A percentile compares a stretch with the other conserved stretches of the same genome.
These are phyloP conservation scores for Alternaria conjuncta DNA, from an alignment of 2,329 filamentous ascomycete species.

Conservation along the genomic window DNA sequence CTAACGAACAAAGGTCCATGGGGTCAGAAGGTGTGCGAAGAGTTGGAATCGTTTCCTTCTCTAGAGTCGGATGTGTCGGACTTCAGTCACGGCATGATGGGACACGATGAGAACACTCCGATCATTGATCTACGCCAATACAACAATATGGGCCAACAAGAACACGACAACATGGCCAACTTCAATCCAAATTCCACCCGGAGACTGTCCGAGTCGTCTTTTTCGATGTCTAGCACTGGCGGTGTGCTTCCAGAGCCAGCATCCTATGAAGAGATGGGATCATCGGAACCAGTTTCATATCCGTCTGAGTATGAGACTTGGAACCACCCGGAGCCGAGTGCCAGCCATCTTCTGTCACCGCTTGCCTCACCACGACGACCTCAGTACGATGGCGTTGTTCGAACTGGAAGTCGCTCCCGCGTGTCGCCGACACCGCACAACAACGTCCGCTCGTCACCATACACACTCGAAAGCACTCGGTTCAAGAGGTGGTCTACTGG, in stretches of 20 bases:
- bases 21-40: slow-evolving; percentile 49
- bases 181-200: slow-evolving; percentile 61
- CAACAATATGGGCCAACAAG: slow-evolving; percentile 38
- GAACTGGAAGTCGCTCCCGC: slow-evolving; percentile 69
- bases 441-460: slow-evolving; percentile 71
- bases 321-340: slow-evolving; percentile 71
- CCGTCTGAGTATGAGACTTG: slow-evolving; percentile 65
- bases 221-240: slow-evolving; percentile 70
- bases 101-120: slow-evolving; percentile 49
- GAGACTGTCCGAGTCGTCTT: slow-evolving; percentile 75
- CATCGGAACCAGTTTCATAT: slow-evolving; percentile 72
- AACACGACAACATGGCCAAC: slow-evolving; percentile 35
- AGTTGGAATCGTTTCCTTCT: slow-evolving; percentile 48
- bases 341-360: slow-evolving; percentile 71
- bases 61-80: slow-evolving; percentile 49
- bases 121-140: slow-evolving; percentile 52
- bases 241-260: slow-evolving; percentile 68
- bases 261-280: slow-evolving; percentile 74
- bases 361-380: slow-evolving; percentile 73
- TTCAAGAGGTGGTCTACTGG: slow-evolving; percentile 81
- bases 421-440: slow-evolving; percentile 75
- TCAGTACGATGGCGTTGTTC: slow-evolving; percentile 56
- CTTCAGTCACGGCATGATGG: slow-evolving; percentile 45
- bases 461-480: slow-evolving; percentile 70
- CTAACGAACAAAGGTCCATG: slow-evolving; percentile 45